Evolutionary conservation across 352 stramenopile species (phyloP).

Genomic region (Phytopythium sindhum): DNA sequence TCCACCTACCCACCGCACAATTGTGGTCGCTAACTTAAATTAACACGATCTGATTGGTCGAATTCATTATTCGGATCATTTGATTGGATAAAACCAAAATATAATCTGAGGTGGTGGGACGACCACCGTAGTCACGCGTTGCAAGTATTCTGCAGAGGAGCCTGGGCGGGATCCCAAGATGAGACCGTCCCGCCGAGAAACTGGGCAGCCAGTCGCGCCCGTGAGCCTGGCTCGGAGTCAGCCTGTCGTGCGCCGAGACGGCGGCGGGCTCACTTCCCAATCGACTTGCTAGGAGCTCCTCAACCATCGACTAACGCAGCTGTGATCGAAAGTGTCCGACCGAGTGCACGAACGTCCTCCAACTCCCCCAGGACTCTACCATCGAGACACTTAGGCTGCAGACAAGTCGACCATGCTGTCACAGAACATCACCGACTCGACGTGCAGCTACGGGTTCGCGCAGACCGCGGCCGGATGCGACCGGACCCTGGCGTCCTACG

Average conservation of each 20-base stretch:
- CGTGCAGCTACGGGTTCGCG: slow-evolving; percentile 18
- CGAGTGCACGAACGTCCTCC: background rate
- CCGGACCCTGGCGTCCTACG: slow-evolving; percentile 19
- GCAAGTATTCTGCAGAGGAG: background rate
- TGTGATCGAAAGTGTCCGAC: background rate
- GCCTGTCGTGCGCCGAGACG: background rate
- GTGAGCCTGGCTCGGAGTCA: background rate
- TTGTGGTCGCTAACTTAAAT: background rate
- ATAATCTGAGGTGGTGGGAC: background rate
- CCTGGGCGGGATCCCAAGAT: background rate
- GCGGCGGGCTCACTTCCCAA: background rate
- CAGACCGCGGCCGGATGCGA: slow-evolving; percentile 14
- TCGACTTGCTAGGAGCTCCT: background rate
- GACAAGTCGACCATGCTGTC: slow-evolving; percentile 2
- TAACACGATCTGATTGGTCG: background rate
- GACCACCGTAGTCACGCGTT: background rate
- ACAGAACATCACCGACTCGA: slow-evolving; percentile 30
- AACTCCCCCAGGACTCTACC: background rate
- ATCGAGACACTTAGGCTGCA: background rate
- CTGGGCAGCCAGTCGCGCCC: background rate
- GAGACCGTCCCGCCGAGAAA: background rate
- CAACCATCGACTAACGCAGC: background rate
- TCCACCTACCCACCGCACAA: background rate
- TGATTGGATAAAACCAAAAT: background rate
- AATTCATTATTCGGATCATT: background rate